Conservation (phyloP, 768 basidiomycete species). For the Podaxis rugospora region DNA sequence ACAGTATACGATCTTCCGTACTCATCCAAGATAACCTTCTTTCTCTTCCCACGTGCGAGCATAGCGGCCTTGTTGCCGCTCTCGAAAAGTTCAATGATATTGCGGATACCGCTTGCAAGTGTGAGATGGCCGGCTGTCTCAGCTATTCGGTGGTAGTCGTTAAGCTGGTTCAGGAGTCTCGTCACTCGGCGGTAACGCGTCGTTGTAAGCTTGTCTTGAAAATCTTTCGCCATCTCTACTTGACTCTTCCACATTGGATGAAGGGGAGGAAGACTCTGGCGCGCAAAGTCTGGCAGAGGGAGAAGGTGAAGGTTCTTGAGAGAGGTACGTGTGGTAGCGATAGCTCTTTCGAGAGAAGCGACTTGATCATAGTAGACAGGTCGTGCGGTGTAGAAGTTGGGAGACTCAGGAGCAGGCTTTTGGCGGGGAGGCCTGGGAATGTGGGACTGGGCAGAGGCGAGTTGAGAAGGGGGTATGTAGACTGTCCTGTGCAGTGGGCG, state of each 20-base stretch:
- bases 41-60: slow-evolving; percentile 46
- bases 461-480: slow-evolving; percentile 13
- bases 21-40: slow-evolving; percentile 60
- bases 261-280: slow-evolving; percentile 51
- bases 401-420: slow-evolving; percentile 50
- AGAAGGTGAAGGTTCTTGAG: slow-evolving; percentile 66
- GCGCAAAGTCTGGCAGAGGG: slow-evolving; percentile 73
- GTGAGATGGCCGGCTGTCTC: slow-evolving; percentile 52
- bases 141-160: slow-evolving; percentile 59
- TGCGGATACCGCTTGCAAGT: slow-evolving; percentile 43
- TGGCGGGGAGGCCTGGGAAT: not conserved
- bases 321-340: slow-evolving; percentile 49
- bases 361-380: slow-evolving; percentile 73
- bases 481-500: not conserved
- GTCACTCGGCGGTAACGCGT: slow-evolving; percentile 66
- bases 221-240: slow-evolving; percentile 49
- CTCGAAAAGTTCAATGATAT: slow-evolving; percentile 61
- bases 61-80: slow-evolving; percentile 52
- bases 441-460: slow-evolving; percentile 9
- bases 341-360: slow-evolving; percentile 58
- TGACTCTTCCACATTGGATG: slow-evolving; percentile 68
- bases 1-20: slow-evolving; percentile 83
- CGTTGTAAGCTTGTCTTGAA: slow-evolving; percentile 59
- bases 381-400: slow-evolving; percentile 83
- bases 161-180: slow-evolving; percentile 59